phyloP scores from a whole-genome alignment of 1,139 yeast genomes.

The Nakaseomyces kungkrabaensis region DNA sequence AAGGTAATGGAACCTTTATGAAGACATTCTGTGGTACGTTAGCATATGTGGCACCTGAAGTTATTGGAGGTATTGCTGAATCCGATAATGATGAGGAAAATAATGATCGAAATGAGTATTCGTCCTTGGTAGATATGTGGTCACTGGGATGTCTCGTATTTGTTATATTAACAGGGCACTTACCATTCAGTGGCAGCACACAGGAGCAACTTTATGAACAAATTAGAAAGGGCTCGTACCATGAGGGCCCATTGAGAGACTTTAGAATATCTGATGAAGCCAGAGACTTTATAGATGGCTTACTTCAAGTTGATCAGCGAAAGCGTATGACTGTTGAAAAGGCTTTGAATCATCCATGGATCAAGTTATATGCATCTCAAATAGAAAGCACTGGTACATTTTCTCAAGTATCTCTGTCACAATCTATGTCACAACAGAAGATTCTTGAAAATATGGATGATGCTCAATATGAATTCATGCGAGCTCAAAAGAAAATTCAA shows the following conservation, averaged over 20 bases:
- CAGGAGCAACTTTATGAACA: slow-evolving; percentile 76
- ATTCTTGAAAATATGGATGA: slow-evolving; percentile 40
- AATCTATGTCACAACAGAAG: slow-evolving; percentile 61
- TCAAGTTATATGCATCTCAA: slow-evolving; percentile 11
- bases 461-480: slow-evolving; percentile 23
- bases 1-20: slow-evolving; percentile 67
- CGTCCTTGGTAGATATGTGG: slow-evolving; percentile 92
- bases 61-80: slow-evolving; percentile 57
- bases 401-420: slow-evolving; percentile 53
- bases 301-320: slow-evolving; percentile 68
- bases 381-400: neutral
- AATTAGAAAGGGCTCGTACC: slow-evolving; percentile 69
- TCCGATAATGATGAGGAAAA: slow-evolving; percentile 18
- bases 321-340: slow-evolving; percentile 59
- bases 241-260: slow-evolving; percentile 65
- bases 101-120: slow-evolving; percentile 42
- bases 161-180: slow-evolving; percentile 80
- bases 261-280: slow-evolving; percentile 56
- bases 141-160: slow-evolving; percentile 86
- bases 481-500: slow-evolving; percentile 34
- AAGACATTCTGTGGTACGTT: slow-evolving; percentile 86
- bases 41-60: slow-evolving; percentile 92
- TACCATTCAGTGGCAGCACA: slow-evolving; percentile 88
- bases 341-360: slow-evolving; percentile 62
- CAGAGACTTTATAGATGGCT: slow-evolving; percentile 54